Percentiles rank a stretch among this genome's conserved stretches.
Conservation (phyloP, 495 filamentous ascomycete species). For the Podospora anserina region DNA sequence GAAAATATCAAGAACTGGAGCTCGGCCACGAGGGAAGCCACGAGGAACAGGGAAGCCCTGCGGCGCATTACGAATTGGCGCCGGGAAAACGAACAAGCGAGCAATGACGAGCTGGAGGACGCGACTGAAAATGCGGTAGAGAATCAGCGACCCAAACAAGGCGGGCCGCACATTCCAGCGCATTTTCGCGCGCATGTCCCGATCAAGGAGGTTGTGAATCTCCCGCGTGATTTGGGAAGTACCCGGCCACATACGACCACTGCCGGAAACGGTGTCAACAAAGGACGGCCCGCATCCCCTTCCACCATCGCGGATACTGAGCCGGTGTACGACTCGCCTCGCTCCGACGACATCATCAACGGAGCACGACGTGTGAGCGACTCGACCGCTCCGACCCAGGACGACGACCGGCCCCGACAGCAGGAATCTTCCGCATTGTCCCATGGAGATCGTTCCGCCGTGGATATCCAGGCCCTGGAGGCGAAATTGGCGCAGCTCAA, state of each 20-base stretch:
- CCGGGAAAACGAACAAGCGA: not conserved
- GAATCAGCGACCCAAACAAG: not conserved
- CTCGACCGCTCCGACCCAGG: constrained; percentile 17
- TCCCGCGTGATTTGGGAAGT: not conserved
- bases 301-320: constrained; percentile 25
- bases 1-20: not conserved
- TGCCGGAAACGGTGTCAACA: constrained; percentile 19
- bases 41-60: not conserved
- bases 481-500: constrained; percentile 20
- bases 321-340: constrained; percentile 12
- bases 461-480: constrained; percentile 21
- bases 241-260: not conserved
- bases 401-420: constrained; percentile 12
- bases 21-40: not conserved
- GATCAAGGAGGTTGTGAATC: constrained; percentile 9
- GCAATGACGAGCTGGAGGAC: not conserved
- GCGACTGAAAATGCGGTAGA: not conserved
- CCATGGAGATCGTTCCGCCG: constrained; percentile 12
- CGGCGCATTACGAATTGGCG: constrained; percentile 2
- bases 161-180: constrained; percentile 9
- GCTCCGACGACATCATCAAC: constrained; percentile 17
- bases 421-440: constrained; percentile 5
- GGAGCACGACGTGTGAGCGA: constrained; percentile 20
- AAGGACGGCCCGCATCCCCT: constrained; percentile 20
- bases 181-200: constrained; percentile 19